Evolutionary conservation across 1,284 basidiomycete species (phyloP).

Genomic region (Meira nashicola): DNA sequence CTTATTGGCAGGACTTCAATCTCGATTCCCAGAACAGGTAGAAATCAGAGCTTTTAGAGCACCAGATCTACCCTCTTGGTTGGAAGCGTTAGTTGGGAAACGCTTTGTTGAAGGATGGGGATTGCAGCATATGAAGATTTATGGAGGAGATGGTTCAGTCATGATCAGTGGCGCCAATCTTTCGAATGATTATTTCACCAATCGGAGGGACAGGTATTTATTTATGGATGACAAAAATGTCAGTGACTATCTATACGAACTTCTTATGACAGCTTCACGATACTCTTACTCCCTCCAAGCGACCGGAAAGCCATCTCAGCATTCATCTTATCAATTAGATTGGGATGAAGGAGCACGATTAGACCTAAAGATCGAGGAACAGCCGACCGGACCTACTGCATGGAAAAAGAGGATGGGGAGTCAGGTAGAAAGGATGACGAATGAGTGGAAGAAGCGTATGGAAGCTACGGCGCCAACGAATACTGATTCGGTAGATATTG

Average conservation of each 20-base stretch:
- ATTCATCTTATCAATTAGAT: slow-evolving; percentile 21
- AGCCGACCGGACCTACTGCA: neutral
- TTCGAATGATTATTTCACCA: slow-evolving; percentile 85
- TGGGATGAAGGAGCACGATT: slow-evolving; percentile 29
- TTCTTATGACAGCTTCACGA: slow-evolving; percentile 65
- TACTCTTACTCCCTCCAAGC: slow-evolving; percentile 64
- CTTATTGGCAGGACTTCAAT: slow-evolving; percentile 32
- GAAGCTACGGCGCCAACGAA: neutral
- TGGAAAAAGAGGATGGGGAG: slow-evolving; percentile 5
- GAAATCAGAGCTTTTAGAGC: slow-evolving; percentile 70
- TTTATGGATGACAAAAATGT: slow-evolving; percentile 64
- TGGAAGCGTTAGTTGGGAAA: slow-evolving; percentile 75
- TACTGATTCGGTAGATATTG: slow-evolving; percentile 20
- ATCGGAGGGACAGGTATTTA: slow-evolving; percentile 90
- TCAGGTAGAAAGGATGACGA: neutral
- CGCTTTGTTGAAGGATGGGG: slow-evolving; percentile 98
- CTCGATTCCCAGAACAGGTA: slow-evolving; percentile 64
- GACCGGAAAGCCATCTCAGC: neutral
- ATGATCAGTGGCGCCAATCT: slow-evolving; percentile 95
- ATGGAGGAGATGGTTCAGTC: slow-evolving; percentile 84
- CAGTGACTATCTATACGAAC: slow-evolving; percentile 75
- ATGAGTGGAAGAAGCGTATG: neutral
- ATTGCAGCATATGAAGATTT: slow-evolving; percentile 95
- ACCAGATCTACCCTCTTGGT: slow-evolving; percentile 70
- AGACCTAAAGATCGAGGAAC: neutral